Evolutionary conservation across 176 grass and related monocot species (phyloP), one percentile per base, ranked within the genome.

Genomic region (Oryza glumipatula): DNA sequence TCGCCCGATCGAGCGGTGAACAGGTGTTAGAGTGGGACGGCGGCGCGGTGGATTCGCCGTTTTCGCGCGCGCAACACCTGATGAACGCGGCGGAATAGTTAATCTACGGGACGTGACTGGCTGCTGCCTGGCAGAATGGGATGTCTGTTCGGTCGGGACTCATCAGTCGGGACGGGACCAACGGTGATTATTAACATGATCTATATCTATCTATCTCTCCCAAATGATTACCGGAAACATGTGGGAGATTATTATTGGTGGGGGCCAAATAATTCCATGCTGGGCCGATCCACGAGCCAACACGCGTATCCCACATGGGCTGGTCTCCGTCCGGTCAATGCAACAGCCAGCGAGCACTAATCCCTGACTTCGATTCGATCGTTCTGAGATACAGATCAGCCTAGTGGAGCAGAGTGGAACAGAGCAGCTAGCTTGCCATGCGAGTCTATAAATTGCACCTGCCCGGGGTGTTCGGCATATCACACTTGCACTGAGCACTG

Each of bases 251-350:
- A 48, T 83, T 36, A 49, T 74, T 83, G 58, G 78, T 7, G 9
- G 65, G 64, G 78, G 6, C 6, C 58, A 49, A 83, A 83, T 75
- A 66, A 83, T 74, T 75, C 60, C 70, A 9, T 16, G 81, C 17
- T 14, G 3, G 70, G 17, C 82, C 73, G 44, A 39, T 51, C 58
- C 61, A 64, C 52, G 70, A 49, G 73, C 70, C 41, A 73, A 23
- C 84, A 38, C 68, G 78, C 73, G 73, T 80, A 80, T 67, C 77
- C 58, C 84, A 86, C 84, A 80, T 80, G 84, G 77, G 68, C 45
- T 32, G 60, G 84, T 86, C 77, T 74, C 77, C 44, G 19, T 11
- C 15, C 21, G 44, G 84, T 73, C 61, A 74, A 52, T 52, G 49
- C 49, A 52, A 1, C 32, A 60, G 43, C 84, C 60, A 16, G 33